Evolutionary conservation across 1,139 yeast species (phyloP).

Genomic region (Candida tropicalis): DNA sequence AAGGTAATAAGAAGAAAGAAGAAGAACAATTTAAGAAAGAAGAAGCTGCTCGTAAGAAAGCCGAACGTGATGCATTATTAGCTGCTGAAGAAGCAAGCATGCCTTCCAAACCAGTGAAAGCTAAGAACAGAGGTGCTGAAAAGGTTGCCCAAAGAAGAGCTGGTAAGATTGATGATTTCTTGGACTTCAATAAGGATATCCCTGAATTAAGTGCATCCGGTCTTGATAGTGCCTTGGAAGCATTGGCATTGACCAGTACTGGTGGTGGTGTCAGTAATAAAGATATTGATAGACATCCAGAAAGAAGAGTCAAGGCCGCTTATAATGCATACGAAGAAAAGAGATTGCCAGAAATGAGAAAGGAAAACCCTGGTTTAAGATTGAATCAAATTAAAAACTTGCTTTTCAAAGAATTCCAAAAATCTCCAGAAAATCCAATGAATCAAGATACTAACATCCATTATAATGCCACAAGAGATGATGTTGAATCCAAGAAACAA

Average conservation of each 20-base stretch:
- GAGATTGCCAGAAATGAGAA: slow-evolving; percentile 71
- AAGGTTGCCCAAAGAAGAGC: slow-evolving; percentile 65
- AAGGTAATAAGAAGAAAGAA: slow-evolving; percentile 69
- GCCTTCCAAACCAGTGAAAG: slow-evolving; percentile 57
- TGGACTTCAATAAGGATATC: slow-evolving; percentile 51
- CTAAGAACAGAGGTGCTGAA: slow-evolving; percentile 70
- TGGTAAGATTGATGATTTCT: slow-evolving; percentile 66
- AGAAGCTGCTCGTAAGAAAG: slow-evolving; percentile 66
- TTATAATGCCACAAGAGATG: slow-evolving; percentile 64
- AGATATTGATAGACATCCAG: slow-evolving; percentile 85
- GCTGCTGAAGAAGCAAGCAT: slow-evolving; percentile 66
- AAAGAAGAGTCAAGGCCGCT: slow-evolving; percentile 86
- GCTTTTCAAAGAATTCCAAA: slow-evolving; percentile 78
- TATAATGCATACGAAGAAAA: slow-evolving; percentile 69
- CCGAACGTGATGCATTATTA: slow-evolving; percentile 60
- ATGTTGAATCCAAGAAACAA: slow-evolving; percentile 52
- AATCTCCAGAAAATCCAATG: slow-evolving; percentile 81
- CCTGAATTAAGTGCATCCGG: slow-evolving; percentile 71
- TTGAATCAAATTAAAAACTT: slow-evolving; percentile 77
- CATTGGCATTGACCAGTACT: slow-evolving; percentile 63
- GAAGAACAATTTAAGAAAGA: slow-evolving; percentile 62
- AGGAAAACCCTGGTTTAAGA: slow-evolving; percentile 81
- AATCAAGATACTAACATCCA: slow-evolving; percentile 69
- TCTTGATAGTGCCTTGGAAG: slow-evolving; percentile 77
- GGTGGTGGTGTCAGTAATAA: slow-evolving; percentile 59